Percentiles rank a stretch among this genome's conserved stretches.
Conservation (phyloP, 345 rosid genomes). For the Cardamine occulta region DNA sequence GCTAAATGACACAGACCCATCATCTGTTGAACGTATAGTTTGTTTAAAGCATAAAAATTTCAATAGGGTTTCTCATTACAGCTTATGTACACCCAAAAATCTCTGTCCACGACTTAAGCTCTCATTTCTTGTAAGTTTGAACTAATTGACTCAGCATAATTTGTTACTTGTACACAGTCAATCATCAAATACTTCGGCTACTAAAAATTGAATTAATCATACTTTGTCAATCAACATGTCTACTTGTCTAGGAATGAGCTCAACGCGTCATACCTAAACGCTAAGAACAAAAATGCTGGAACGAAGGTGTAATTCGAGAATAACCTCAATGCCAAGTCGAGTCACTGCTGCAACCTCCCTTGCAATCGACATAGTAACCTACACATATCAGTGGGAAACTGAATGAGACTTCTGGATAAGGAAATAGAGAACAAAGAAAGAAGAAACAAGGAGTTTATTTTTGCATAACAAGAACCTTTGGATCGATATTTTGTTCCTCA, state of each 20-base stretch:
- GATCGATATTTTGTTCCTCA: constrained; percentile 75
- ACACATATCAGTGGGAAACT: constrained; percentile 9
- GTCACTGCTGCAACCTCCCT: constrained; percentile 93
- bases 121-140: constrained; percentile 6
- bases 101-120: neutral
- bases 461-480: constrained; percentile 59
- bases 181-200: neutral
- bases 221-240: constrained; percentile 15
- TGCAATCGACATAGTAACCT: constrained; percentile 95
- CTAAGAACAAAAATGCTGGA: neutral
- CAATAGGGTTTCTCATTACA: neutral
- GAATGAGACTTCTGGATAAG: constrained; percentile 23
- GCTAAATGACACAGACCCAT: constrained; percentile 19
- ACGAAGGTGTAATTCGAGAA: constrained; percentile 1
- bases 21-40: neutral
- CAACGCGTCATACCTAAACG: neutral
- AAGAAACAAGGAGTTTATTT: constrained; percentile 20
- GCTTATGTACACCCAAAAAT: neutral
- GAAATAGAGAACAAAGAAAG: constrained; percentile 3
- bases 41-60: constrained; percentile 3
- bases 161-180: neutral
- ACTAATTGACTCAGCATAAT: neutral
- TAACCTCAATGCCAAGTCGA: constrained; percentile 89
- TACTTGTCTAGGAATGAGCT: neutral
- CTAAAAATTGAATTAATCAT: neutral